Evolutionary conservation across 139 green algal genomes (phyloP).

Genomic region (Protoeuglena noctilucae): DNA sequence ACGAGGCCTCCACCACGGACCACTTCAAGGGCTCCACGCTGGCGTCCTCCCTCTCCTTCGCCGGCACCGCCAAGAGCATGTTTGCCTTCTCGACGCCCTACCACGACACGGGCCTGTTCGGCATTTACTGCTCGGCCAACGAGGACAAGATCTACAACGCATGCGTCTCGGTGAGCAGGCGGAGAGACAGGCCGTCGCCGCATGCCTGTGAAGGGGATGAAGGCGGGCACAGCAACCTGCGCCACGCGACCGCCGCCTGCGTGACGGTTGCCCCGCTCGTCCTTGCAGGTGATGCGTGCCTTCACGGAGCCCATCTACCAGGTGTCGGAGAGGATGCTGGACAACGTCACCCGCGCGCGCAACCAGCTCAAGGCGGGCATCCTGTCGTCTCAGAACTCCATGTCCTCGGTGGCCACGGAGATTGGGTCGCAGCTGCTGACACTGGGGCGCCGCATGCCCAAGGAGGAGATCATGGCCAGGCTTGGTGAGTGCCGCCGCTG

Average conservation of each 20-base stretch:
- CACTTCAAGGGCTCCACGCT: constrained; percentile 41
- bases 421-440: constrained; percentile 87
- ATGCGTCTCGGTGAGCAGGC: constrained; percentile 8
- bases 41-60: constrained; percentile 62
- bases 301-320: constrained; percentile 77
- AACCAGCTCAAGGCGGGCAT: constrained; percentile 85
- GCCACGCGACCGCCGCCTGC: neutral
- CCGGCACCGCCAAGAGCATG: constrained; percentile 68
- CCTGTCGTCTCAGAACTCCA: constrained; percentile 44
- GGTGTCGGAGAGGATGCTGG: constrained; percentile 50
- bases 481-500: no score
- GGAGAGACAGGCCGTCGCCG: constrained; percentile 36
- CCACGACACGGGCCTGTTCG: constrained; percentile 91
- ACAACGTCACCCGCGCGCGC: constrained; percentile 72
- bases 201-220: constrained; percentile 28
- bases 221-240: neutral
- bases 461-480: constrained; percentile 95
- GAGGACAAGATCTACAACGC: constrained; percentile 16
- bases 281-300: constrained; percentile 36
- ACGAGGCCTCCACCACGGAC: constrained; percentile 37
- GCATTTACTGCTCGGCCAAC: constrained; percentile 65
- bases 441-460: constrained; percentile 82
- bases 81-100: constrained; percentile 77
- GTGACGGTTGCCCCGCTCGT: constrained; percentile 1
- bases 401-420: constrained; percentile 63